phyloP scores from a whole-genome alignment of 2,329 filamentous ascomycete genomes.

The Ophiosphaerella narmari region DNA sequence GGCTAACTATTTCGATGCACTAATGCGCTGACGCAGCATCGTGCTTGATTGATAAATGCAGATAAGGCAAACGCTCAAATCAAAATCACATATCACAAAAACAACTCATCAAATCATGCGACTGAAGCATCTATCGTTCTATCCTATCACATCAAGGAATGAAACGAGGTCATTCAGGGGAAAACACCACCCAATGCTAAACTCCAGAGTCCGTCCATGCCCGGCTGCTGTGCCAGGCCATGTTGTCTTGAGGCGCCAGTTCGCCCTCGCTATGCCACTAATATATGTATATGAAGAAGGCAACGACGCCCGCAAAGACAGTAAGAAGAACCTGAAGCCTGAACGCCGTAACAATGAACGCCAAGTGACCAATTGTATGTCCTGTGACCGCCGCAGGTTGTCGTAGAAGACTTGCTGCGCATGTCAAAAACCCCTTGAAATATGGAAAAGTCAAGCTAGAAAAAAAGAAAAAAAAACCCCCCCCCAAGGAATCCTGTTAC shows the following conservation, averaged over 20 bases:
- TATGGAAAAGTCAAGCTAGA: neutral
- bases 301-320: neutral
- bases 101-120: neutral
- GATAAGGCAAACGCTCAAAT: neutral
- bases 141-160: too few species aligned
- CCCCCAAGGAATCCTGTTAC: neutral
- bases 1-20: conserved; percentile 9
- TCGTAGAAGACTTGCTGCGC: too few species aligned
- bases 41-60: neutral
- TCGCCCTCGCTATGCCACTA: conserved; percentile 26
- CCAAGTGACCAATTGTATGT: neutral
- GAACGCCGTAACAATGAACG: conserved; percentile 1
- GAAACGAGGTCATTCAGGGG: neutral
- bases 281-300: conserved; percentile 10
- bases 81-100: too few species aligned
- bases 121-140: neutral
- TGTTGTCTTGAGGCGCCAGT: conserved; percentile 8
- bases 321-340: conserved; percentile 1
- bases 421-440: too few species aligned
- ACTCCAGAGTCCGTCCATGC: neutral
- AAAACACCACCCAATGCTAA: neutral
- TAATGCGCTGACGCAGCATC: conserved; percentile 23
- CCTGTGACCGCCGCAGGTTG: neutral
- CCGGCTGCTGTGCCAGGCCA: neutral
- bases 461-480: neutral